Conservation (phyloP, 2,329 filamentous ascomycete genomes). For the Cyclaneusma minus region DNA sequence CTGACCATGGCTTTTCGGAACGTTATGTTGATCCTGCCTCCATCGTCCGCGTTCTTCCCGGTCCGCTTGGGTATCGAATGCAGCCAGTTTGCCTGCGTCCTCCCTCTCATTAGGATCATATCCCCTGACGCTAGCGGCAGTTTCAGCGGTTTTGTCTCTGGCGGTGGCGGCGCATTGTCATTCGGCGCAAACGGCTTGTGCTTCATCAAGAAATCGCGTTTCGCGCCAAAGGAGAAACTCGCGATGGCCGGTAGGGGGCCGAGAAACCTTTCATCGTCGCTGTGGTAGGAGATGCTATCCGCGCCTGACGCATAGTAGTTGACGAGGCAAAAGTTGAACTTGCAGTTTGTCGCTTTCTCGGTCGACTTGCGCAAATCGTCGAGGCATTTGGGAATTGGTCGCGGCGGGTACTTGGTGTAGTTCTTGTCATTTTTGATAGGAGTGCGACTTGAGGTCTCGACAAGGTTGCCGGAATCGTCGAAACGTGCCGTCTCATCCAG, state of each 20-base stretch:
- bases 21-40: slow-evolving; percentile 61
- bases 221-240: slow-evolving; percentile 57
- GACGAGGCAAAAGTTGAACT: slow-evolving; percentile 66
- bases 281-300: slow-evolving; percentile 68
- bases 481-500: slow-evolving; percentile 50
- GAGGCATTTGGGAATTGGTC: slow-evolving; percentile 57
- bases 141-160: slow-evolving; percentile 29
- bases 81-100: slow-evolving; percentile 61
- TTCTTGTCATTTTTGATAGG: slow-evolving; percentile 34
- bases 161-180: slow-evolving; percentile 10
- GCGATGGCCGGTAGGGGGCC: slow-evolving; percentile 56
- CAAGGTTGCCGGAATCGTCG: slow-evolving; percentile 22
- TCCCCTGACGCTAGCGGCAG: slow-evolving; percentile 49
- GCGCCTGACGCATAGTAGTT: slow-evolving; percentile 70
- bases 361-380: slow-evolving; percentile 45
- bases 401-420: slow-evolving; percentile 38
- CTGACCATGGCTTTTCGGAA: slow-evolving; percentile 57
- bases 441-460: slow-evolving; percentile 26
- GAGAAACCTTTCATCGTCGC: slow-evolving; percentile 66
- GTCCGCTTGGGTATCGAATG: slow-evolving; percentile 66
- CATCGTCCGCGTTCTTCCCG: slow-evolving; percentile 44
- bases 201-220: slow-evolving; percentile 64
- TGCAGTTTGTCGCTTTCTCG: slow-evolving; percentile 48
- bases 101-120: slow-evolving; percentile 65
- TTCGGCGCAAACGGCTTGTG: slow-evolving; percentile 44